Evolutionary conservation across 108 stramenopile species (phyloP).

Genomic region (Stephanodiscus triporus): DNA sequence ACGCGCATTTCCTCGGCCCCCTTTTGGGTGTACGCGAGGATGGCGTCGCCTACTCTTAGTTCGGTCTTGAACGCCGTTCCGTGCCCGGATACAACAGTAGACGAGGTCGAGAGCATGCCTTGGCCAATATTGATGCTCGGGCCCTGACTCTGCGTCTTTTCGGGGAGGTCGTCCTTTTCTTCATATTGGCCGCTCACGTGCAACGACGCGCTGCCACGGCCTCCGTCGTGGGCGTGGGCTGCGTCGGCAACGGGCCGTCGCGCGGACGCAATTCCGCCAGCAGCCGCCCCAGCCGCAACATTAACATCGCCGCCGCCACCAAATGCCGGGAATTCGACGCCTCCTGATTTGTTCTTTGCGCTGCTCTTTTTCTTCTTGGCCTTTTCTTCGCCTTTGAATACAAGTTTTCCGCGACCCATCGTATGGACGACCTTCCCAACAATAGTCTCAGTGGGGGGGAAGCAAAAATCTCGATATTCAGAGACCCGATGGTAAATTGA

Average conservation of each 20-base stretch:
- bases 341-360: constrained; percentile 32
- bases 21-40: constrained; percentile 32
- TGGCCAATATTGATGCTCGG: constrained; percentile 59
- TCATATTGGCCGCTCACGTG: background rate
- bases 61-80: constrained; percentile 64
- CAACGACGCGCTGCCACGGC: background rate
- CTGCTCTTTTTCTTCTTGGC: constrained; percentile 66
- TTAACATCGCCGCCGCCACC: background rate
- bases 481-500: too few species aligned
- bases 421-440: too few species aligned
- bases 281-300: background rate
- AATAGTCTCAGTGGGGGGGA: too few species aligned
- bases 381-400: constrained; percentile 78
- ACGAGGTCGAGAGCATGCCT: constrained; percentile 76
- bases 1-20: constrained; percentile 72
- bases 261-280: background rate
- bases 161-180: background rate
- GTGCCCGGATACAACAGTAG: constrained; percentile 76
- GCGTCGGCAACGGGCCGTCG: constrained; percentile 4
- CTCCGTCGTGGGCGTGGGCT: background rate
- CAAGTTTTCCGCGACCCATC: constrained; percentile 73
- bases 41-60: constrained; percentile 72
- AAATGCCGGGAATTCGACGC: background rate
- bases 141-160: background rate
- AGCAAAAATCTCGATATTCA: too few species aligned